Evolutionary conservation across 768 basidiomycete genomes (phyloP), one percentile per base, ranked within the genome.

Genomic region (Lactifluus hygrophoroides): DNA sequence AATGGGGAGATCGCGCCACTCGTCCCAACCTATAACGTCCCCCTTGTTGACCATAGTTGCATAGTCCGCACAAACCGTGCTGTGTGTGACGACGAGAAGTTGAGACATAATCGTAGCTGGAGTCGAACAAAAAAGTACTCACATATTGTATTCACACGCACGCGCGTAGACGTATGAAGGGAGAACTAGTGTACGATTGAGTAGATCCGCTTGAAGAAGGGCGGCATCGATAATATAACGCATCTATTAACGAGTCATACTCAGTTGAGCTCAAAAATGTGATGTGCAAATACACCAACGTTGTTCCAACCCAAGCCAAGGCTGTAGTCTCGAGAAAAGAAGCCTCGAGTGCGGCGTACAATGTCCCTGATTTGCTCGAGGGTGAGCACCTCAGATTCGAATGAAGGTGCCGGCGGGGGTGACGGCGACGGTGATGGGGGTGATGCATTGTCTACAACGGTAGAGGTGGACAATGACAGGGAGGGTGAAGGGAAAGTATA

Each of bases 251-350:
- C 14, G 25, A 28, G 16, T 11, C 21, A 23, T 65, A 37, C 58
- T 64, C 38, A 35, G 45, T 11, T 19, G 28, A 1, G 17, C 32
- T 6, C n/a, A 28, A 25, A 17, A 8, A 2, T 14, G 9, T 27
- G 30, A 16, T 37, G n/a, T n/a, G n/a, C 19, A n/a, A 43, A 14
- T n/a, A 13, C 10, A 64, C 76, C 57, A 32, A 77, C 76, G 45
- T 78, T 79, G 63, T 79, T 78, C 76, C 76, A 78, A 19, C 77
- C 78, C 5, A 79, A 64, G 3, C 70, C 71, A 55, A 77, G 66
- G 49, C 72, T 76, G 60, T 67, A 78, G 51, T 78, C 77, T 32
- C 78, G 71, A 21, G 70, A 70, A 61, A 75, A 77, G 54, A 69
- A 79, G 3, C 77, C 77, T 45, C 72, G 66, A 2, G 77, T 76